Evolutionary conservation across 768 basidiomycete species (phyloP).

Genomic region (Tricholomella constricta): DNA sequence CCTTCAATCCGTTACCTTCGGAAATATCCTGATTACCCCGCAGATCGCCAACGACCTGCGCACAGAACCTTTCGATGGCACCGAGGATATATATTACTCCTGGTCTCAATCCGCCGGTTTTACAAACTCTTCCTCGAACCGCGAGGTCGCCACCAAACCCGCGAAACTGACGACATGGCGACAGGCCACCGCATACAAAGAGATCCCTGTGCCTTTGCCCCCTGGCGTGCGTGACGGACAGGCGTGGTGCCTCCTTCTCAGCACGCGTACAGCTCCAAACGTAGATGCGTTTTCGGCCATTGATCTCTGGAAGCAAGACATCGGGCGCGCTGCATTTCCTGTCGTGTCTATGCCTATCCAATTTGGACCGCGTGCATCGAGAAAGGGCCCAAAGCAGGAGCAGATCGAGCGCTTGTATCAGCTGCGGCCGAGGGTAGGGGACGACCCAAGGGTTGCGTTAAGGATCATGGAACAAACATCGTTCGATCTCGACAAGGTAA

Average conservation of each 20-base stretch:
- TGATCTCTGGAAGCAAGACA: conserved; percentile 39
- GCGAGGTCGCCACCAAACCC: conserved; percentile 39
- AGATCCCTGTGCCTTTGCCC: conserved; percentile 69
- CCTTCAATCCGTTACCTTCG: conserved; percentile 41
- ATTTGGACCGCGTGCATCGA: conserved; percentile 31
- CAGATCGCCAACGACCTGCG: conserved; percentile 91
- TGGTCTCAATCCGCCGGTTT: conserved; percentile 45
- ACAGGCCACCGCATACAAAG: conserved; percentile 69
- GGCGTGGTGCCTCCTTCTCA: conserved; percentile 67
- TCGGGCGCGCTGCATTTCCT: conserved; percentile 54
- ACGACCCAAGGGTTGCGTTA: conserved; percentile 32
- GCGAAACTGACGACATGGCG: conserved; percentile 78
- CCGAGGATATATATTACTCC: conserved; percentile 68
- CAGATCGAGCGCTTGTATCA: conserved; percentile 61
- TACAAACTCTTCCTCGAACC: conserved; percentile 5
- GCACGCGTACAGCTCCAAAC: conserved; percentile 30
- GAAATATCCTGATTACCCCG: conserved; percentile 65
- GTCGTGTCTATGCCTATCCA: conserved; percentile 71
- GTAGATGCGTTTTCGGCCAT: conserved; percentile 31
- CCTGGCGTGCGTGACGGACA: conserved; percentile 51
- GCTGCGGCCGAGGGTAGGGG: conserved; percentile 26
- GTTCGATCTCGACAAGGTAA: conserved; percentile 92
- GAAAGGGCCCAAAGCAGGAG: conserved; percentile 59
- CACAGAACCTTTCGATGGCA: conserved; percentile 63
- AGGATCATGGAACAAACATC: conserved; percentile 78